phyloP scores from a whole-genome alignment of 306 rosid species.

The Mimosa pudica region DNA sequence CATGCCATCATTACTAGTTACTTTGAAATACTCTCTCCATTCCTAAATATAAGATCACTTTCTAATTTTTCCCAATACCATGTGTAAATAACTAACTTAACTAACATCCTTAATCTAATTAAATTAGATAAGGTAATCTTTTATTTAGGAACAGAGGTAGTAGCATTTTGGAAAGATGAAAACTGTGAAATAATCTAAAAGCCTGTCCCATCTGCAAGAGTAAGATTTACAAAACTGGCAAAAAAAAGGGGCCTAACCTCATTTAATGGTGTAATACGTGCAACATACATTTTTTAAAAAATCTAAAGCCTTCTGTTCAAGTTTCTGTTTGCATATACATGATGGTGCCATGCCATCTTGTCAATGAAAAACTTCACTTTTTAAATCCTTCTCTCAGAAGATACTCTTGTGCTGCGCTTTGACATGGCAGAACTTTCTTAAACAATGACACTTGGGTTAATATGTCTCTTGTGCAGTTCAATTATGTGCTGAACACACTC shows the following conservation, averaged over 20 bases:
- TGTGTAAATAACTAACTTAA: too few species aligned
- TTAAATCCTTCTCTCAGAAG: not conserved
- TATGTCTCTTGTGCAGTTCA: constrained; percentile 60
- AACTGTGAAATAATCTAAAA: not conserved
- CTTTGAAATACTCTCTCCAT: not conserved
- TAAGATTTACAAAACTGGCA: not conserved
- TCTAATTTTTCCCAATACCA: too few species aligned
- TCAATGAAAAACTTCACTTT: not conserved
- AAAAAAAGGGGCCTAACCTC: too few species aligned
- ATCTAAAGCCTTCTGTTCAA: not conserved
- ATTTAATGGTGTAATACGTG: too few species aligned
- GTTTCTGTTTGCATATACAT: not conserved
- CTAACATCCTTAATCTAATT: too few species aligned
- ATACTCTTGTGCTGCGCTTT: constrained; percentile 5
- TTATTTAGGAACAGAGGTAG: too few species aligned
- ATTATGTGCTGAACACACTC: constrained; percentile 81
- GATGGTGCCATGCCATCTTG: not conserved
- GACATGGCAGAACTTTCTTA: constrained; percentile 8
- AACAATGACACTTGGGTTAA: constrained; percentile 10
- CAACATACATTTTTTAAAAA: too few species aligned
- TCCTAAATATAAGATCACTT: too few species aligned
- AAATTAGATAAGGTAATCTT: too few species aligned
- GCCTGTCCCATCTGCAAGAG: not conserved
- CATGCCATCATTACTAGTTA: not conserved
- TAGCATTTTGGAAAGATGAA: constrained; percentile 2